Base-by-base conservation (phyloP, 23 red algal species). In the Chondrus crispus region DNA sequence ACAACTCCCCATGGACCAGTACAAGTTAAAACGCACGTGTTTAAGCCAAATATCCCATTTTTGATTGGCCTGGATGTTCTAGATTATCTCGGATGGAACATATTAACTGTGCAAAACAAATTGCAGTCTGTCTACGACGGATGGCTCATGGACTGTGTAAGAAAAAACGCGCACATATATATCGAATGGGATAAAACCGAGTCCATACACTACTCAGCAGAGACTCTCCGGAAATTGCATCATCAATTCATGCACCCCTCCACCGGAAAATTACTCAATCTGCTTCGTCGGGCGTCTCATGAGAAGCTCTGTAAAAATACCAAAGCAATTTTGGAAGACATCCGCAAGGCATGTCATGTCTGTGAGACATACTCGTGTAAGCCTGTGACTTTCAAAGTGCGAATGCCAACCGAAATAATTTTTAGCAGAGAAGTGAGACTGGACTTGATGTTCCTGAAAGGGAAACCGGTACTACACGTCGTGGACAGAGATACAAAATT, bases 231-330 rank as follows among this genome's bases (percentile, higher is more conserved):
- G 38, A 82, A 82, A 29, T 47, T 82, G 20, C 78, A 82, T 51
- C 78, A 5, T 36, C 78, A 62, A 38, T 63, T 82, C 51, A 19
- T 51, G 8, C 78, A 82, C 78, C 78, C 78, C n/a, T 82, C 78
- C 32, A 38, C 47, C n/a, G 39, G n/a, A n/a, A 82, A 29, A 80
- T 51, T 82, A 51, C 55, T 82, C 24, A 60, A 8, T 35, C 52
- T 82, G 20, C 52, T 82, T 28, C 52, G 24, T 32, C 24, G 78
- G 41, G 47, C 78, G 9, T 47, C 9, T 4, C 78, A 24, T 26
- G 78, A 82, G 32, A 47, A 82, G 7, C 8, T 45, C 47, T 55
- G n/a, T 11, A 20, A 8, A 6, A 37, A 82, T 1, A 82, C 78
- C 22, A 53, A 38, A 24, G 57, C 24, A 37, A 14, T 2, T 8